Percentiles rank a stretch among this genome's conserved stretches.
Conservation (phyloP, 257 asterid genomes). For the Rubia yunnanensis region DNA sequence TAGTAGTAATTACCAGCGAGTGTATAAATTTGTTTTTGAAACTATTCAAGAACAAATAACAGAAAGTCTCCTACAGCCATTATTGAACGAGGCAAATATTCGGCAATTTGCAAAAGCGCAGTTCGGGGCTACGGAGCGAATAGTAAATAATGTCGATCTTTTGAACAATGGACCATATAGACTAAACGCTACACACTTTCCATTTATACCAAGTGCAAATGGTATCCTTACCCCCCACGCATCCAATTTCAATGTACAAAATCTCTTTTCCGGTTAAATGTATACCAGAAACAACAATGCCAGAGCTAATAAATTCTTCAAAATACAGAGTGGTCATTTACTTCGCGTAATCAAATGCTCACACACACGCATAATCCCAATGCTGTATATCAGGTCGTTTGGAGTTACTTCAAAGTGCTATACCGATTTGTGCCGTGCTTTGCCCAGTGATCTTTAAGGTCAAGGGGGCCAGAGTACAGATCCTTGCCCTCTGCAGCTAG, state of each 20-base stretch:
- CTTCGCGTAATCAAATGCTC: neutral
- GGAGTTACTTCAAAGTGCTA: constrained; percentile 56
- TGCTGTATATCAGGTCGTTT: neutral
- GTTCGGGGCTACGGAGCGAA: no score
- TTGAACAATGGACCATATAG: neutral
- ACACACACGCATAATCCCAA: neutral
- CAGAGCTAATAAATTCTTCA: neutral
- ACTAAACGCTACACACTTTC: neutral
- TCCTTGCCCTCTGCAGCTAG: constrained; percentile 69
- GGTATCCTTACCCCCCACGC: neutral
- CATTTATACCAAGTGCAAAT: neutral
- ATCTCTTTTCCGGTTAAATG: neutral
- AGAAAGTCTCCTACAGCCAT: no score
- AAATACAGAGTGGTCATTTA: neutral
- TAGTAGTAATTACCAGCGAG: no score
- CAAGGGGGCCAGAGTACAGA: constrained; percentile 56
- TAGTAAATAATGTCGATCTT: neutral
- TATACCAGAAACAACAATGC: constrained; percentile 2
- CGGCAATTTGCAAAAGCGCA: no score
- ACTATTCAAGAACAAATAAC: no score
- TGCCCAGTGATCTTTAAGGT: constrained; percentile 86
- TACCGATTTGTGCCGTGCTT: constrained; percentile 88
- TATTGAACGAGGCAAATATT: no score
- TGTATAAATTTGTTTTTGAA: no score
- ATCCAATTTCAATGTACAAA: constrained; percentile 3